Evolutionary conservation across 2,329 filamentous ascomycete species (phyloP), one percentile per base, ranked within the genome.

Genomic region (Ophiostoma sp.): DNA sequence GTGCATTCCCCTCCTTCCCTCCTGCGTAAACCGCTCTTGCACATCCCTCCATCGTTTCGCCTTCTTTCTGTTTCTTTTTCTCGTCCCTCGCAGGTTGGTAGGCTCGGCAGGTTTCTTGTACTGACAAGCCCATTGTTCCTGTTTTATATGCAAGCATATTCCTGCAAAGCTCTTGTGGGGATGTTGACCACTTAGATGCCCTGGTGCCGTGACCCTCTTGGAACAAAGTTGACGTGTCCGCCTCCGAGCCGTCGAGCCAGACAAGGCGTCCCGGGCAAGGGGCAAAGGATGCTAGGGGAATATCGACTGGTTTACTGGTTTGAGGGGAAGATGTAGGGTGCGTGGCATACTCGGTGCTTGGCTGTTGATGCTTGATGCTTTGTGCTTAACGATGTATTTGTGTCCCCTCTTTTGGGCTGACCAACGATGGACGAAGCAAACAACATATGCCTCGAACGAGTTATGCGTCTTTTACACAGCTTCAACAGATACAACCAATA

Each of bases 211-310:
- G 39, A 11, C n/a, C 61, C 17, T 36, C 17, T 50, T 68, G 6
- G 45, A 69, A 39, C 57, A 19, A 9, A 17, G 61, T 50, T 75
- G 73, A 75, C 73, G 73, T 75, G 73, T 69, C 52, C 63, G 25
- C 19, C 42, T 50, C 33, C 52, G 52, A 75, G 61, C 39, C 73
- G 71, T 61, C 59, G n/a, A 72, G 57, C 66, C 57, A 48, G 45
- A 70, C 66, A 68, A 42, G 64, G 59, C 55, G 52, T 59, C 33
- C 31, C 33, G 36, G 22, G 9, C 33, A 22, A n/a, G 7, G 39
- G 36, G 57, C 31, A 36, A 66, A 9, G n/a, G n/a, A 25, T 22
- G 17, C 28, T 8, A 39, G 12, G 31, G 31, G 61, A 48, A 15
- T 42, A 12, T 1, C 6, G 4, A 59, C 25, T 59, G 17, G 45